Evolutionary conservation across 2,329 filamentous ascomycete species (phyloP), one percentile per base, ranked within the genome.

Genomic region (Monosporascus sp.): DNA sequence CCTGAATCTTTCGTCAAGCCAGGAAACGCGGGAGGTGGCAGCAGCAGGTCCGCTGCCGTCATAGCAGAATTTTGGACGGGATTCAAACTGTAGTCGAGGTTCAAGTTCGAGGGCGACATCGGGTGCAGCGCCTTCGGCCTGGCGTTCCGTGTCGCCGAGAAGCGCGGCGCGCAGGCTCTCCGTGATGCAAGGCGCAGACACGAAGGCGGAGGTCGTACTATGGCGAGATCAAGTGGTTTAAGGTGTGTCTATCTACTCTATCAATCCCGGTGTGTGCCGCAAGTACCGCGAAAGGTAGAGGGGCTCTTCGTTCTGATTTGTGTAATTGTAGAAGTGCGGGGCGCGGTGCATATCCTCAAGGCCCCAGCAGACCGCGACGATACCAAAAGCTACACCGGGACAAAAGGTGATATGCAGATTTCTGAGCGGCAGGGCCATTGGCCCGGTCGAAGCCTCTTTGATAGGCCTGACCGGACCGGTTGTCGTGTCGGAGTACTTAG

Each of bases 281-380:
- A 11, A 34, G 31, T 34, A 14, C 9, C 4, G 4, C 9, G 31
- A 34, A 14, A 34, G 4, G 31, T 34, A 11, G 9, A 14, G 9
- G 31, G 31, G 4, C 31, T 11, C 31, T 36, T 34, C n/a, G 20
- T 50, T 20, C 38, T 50, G n/a, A 55, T 11, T 5, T 25, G 15
- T 42, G 6, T 39, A 22, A 42, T 18, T 39, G 4, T 18, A 55
- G 53, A 53, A 25, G 4, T 55, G 45, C 53, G 55, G 8, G 55
- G 55, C 45, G 51, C 53, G 18, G 53, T 55, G 20, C 51, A 55
- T 25, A 53, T 57, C 22, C 51, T 57, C 14, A 27, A 47, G 45
- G 36, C 53, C 9, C 5, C 54, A 36, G 53, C 49, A 0, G 24
- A 46, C 22, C 24, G 15, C 22, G 24, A 31, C n/a, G 2, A 46